Conservation (phyloP, 2,329 filamentous ascomycete genomes). For the Hypoxylon rubiginosum region DNA sequence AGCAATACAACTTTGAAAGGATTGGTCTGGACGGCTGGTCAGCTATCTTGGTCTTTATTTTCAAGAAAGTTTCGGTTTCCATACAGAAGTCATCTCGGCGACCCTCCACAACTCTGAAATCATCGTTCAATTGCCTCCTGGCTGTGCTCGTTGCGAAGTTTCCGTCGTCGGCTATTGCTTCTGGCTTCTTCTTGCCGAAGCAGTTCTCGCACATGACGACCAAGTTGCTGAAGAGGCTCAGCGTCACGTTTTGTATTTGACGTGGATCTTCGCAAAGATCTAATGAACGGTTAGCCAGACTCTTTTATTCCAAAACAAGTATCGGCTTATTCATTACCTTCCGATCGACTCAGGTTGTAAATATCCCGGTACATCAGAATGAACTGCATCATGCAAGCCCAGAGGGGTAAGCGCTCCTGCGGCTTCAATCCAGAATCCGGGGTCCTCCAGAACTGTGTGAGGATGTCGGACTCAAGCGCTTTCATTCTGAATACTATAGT, state of each 20-base stretch:
- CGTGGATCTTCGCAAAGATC: conserved; percentile 27
- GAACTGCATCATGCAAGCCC: conserved; percentile 64
- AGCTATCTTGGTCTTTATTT: conserved; percentile 23
- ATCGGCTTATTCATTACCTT: conserved; percentile 37
- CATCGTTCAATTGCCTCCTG: conserved; percentile 36
- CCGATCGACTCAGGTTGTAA: conserved; percentile 42
- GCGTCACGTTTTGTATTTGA: conserved; percentile 35
- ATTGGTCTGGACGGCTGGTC: conserved; percentile 36
- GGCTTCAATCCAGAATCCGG: conserved; percentile 36
- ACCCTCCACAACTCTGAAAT: conserved; percentile 42
- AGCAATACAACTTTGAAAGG: conserved; percentile 26
- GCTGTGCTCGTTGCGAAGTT: conserved; percentile 17
- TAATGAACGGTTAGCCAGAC: conserved; percentile 35
- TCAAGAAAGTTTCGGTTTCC: conserved; percentile 23
- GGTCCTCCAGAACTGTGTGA: conserved; percentile 39
- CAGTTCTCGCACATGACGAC: conserved; percentile 51
- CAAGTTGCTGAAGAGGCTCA: conserved; percentile 47
- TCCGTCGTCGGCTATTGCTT: conserved; percentile 36
- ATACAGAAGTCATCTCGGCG: conserved; percentile 46
- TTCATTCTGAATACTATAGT: conserved; percentile 47
- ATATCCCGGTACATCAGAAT: conserved; percentile 64
- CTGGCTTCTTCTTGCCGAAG: conserved; percentile 48
- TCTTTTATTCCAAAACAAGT: neutral
- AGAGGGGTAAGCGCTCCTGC: conserved; percentile 60
- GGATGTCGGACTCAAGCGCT: conserved; percentile 46